These are phyloP conservation scores for Arctium minus DNA, from an alignment of 129 eudicot genomes.

Conservation along the genomic window DNA sequence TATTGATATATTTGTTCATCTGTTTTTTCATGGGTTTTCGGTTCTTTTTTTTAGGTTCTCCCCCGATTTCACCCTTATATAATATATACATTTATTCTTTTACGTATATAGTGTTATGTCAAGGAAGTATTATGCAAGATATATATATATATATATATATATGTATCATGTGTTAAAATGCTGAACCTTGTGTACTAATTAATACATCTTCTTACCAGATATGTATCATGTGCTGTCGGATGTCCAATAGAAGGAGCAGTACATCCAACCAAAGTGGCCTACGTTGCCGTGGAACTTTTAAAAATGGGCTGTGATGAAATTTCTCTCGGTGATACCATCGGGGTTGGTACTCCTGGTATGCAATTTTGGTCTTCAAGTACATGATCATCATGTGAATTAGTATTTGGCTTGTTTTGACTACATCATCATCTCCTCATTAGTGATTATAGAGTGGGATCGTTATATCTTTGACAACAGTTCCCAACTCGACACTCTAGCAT, in stretches of 20 bases:
- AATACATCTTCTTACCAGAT: conserved; percentile 38
- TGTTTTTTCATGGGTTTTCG: too few species aligned
- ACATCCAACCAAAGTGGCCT: conserved; percentile 80
- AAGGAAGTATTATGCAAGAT: background rate
- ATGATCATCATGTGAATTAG: background rate
- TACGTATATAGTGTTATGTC: background rate
- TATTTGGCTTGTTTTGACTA: background rate
- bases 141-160: too few species aligned
- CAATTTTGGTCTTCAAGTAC: background rate
- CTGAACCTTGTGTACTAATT: background rate
- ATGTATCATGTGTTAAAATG: background rate
- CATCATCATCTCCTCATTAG: background rate
- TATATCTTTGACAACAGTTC: background rate
- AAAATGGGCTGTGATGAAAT: conserved; percentile 81
- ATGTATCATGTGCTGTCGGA: conserved; percentile 88
- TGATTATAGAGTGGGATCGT: background rate
- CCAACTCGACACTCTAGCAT: background rate
- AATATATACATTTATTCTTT: background rate
- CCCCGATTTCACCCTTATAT: background rate
- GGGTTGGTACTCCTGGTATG: conserved; percentile 94
- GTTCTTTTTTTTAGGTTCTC: too few species aligned
- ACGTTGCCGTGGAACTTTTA: conserved; percentile 71
- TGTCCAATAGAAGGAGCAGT: conserved; percentile 91
- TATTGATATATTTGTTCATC: too few species aligned
- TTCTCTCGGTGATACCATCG: conserved; percentile 94